phyloP scores from a whole-genome alignment of 1,284 basidiomycete species.

The Leccinum griseonigrum region DNA sequence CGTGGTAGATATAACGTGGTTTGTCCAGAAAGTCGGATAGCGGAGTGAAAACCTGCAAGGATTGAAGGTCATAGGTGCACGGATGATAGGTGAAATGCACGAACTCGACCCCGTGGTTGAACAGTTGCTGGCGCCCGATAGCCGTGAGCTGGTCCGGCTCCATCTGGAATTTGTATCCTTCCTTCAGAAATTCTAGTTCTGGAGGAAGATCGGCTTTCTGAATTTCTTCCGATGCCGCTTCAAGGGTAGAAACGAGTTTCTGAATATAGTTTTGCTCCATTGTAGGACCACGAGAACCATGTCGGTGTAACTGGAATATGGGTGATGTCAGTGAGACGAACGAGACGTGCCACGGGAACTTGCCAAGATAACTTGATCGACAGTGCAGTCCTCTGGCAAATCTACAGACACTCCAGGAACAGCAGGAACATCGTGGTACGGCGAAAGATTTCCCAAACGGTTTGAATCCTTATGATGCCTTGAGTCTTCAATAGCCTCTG shows the following conservation, averaged over 20 bases:
- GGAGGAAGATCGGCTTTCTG: constrained; percentile 33
- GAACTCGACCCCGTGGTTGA: constrained; percentile 22
- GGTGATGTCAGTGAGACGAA: background rate
- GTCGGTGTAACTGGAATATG: constrained; percentile 14
- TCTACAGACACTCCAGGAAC: constrained; percentile 32
- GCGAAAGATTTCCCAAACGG: background rate
- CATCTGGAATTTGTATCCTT: constrained; percentile 36
- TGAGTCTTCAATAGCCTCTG: background rate
- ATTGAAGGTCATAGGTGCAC: constrained; percentile 1
- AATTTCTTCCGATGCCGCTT: constrained; percentile 28
- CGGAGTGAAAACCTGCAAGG: constrained; percentile 18
- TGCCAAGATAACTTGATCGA: constrained; percentile 42
- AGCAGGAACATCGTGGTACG: constrained; percentile 19
- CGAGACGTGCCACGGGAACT: background rate
- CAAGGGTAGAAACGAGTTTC: constrained; percentile 36
- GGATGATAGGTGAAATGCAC: background rate
- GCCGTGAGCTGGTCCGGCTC: constrained; percentile 16
- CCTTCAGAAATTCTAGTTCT: constrained; percentile 40
- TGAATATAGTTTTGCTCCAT: constrained; percentile 30
- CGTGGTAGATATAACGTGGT: constrained; percentile 37
- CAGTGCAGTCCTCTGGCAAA: constrained; percentile 41
- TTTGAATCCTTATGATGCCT: background rate
- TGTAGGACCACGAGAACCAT: constrained; percentile 31
- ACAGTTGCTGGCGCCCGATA: constrained; percentile 15
- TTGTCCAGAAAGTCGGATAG: constrained; percentile 26